Evolutionary conservation across 2,329 filamentous ascomycete genomes (phyloP).

Genomic region (Penicillium sp.): DNA sequence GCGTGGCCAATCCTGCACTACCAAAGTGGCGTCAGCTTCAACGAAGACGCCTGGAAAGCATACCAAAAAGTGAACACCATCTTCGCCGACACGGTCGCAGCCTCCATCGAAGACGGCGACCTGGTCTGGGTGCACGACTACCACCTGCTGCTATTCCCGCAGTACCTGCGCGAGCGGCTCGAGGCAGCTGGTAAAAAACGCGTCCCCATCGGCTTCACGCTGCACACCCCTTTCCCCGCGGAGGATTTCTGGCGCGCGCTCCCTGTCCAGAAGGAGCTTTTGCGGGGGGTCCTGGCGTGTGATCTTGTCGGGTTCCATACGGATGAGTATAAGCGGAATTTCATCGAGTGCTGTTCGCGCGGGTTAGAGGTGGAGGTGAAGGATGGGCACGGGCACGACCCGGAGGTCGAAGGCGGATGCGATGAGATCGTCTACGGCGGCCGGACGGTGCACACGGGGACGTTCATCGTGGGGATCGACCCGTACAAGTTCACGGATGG

Average conservation of each 20-base stretch:
- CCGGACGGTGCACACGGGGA: slow-evolving; percentile 81
- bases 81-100: slow-evolving; percentile 82
- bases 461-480: slow-evolving; percentile 94
- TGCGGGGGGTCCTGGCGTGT: slow-evolving; percentile 81
- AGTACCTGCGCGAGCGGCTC: slow-evolving; percentile 82
- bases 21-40: slow-evolving; percentile 91
- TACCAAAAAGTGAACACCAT: slow-evolving; percentile 88
- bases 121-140: slow-evolving; percentile 97
- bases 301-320: slow-evolving; percentile 97
- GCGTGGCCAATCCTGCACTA: slow-evolving; percentile 98
- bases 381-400: slow-evolving; percentile 64
- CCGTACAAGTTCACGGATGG: slow-evolving; percentile 75
- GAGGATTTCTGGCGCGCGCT: slow-evolving; percentile 92
- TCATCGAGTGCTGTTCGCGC: slow-evolving; percentile 78
- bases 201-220: slow-evolving; percentile 92
- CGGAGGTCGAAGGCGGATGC: no score
- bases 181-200: slow-evolving; percentile 62
- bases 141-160: slow-evolving; percentile 91
- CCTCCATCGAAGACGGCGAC: slow-evolving; percentile 82
- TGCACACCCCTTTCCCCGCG: slow-evolving; percentile 92
- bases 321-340: slow-evolving; percentile 93
- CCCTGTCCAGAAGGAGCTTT: slow-evolving; percentile 81
- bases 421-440: slow-evolving; percentile 74
- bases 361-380: slow-evolving; percentile 71
- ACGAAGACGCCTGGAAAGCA: slow-evolving; percentile 84